These are phyloP conservation scores for Candida railenensis DNA, from an alignment of 805 yeast genomes.

Conservation along the genomic window DNA sequence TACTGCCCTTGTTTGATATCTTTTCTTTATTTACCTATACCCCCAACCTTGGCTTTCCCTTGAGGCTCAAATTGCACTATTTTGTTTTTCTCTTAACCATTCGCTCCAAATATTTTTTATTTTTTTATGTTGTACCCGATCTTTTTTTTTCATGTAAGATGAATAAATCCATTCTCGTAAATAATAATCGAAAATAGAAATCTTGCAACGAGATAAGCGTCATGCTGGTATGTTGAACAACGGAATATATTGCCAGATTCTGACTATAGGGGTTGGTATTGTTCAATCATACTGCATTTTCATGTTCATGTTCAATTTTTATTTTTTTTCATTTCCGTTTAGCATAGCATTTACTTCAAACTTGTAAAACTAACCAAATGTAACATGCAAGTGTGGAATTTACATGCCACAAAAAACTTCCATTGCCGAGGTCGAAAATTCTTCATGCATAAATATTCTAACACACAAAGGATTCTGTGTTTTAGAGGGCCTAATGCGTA, in stretches of 20 bases:
- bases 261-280: too few species aligned
- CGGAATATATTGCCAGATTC: background rate
- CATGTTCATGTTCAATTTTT: too few species aligned
- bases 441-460: background rate
- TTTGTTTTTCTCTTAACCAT: background rate
- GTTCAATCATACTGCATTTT: too few species aligned
- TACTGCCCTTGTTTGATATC: too few species aligned
- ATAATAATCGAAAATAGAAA: too few species aligned
- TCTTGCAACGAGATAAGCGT: background rate
- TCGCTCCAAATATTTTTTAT: background rate
- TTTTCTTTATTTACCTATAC: too few species aligned
- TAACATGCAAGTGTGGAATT: too few species aligned
- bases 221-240: background rate
- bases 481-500: background rate
- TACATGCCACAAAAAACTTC: background rate
- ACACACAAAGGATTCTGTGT: background rate
- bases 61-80: background rate
- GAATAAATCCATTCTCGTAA: background rate
- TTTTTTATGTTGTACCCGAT: background rate
- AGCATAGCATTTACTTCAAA: too few species aligned
- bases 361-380: too few species aligned
- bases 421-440: background rate
- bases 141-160: background rate
- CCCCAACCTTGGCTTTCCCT: background rate
- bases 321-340: too few species aligned